A percentile compares a stretch with the other conserved stretches of the same genome.
These are phyloP conservation scores for Saccharomycopsis capsularis DNA, from an alignment of 805 yeast species.

Conservation along the genomic window DNA sequence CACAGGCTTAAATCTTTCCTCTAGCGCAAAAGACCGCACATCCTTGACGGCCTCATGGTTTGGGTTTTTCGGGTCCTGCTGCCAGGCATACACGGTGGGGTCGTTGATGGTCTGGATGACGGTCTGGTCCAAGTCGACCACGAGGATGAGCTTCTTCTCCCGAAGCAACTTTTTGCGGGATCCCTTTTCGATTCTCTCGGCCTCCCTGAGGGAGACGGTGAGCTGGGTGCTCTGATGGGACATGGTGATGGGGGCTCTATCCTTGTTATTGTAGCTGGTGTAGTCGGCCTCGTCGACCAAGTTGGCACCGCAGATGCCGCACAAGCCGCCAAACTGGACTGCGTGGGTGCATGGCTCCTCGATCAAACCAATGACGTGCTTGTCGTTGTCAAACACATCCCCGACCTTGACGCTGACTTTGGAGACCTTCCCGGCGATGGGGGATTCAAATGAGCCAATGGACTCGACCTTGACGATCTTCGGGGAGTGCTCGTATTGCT, in stretches of 20 bases:
- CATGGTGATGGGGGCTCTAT: slow-evolving; percentile 80
- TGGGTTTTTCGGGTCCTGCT: slow-evolving; percentile 75
- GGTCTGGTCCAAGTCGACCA: slow-evolving; percentile 95
- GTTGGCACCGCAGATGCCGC: slow-evolving; percentile 86
- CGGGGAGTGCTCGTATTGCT: slow-evolving; percentile 32
- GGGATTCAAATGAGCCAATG: slow-evolving; percentile 75
- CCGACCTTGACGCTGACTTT: slow-evolving; percentile 45
- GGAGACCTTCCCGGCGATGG: slow-evolving; percentile 64
- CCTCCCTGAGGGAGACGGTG: slow-evolving; percentile 80
- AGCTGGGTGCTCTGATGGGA: slow-evolving; percentile 82
- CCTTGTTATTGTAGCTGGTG: slow-evolving; percentile 34
- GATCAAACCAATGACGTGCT: slow-evolving; percentile 45
- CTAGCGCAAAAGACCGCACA: slow-evolving; percentile 67
- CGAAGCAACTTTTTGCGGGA: slow-evolving; percentile 54
- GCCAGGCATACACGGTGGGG: slow-evolving; percentile 97
- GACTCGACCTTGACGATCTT: slow-evolving; percentile 49
- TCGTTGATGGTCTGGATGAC: slow-evolving; percentile 97
- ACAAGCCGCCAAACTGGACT: slow-evolving; percentile 89
- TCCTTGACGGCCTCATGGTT: slow-evolving; percentile 80
- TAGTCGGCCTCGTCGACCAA: slow-evolving; percentile 71
- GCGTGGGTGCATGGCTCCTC: slow-evolving; percentile 86
- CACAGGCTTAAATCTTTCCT: slow-evolving; percentile 46
- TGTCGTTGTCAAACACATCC: slow-evolving; percentile 49
- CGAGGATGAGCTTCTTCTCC: slow-evolving; percentile 71
- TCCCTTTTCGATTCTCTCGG: slow-evolving; percentile 68